Percentiles rank a stretch among this genome's conserved stretches.
Conservation (phyloP, 768 basidiomycete genomes). For the Phlegmacium glaucopus region DNA sequence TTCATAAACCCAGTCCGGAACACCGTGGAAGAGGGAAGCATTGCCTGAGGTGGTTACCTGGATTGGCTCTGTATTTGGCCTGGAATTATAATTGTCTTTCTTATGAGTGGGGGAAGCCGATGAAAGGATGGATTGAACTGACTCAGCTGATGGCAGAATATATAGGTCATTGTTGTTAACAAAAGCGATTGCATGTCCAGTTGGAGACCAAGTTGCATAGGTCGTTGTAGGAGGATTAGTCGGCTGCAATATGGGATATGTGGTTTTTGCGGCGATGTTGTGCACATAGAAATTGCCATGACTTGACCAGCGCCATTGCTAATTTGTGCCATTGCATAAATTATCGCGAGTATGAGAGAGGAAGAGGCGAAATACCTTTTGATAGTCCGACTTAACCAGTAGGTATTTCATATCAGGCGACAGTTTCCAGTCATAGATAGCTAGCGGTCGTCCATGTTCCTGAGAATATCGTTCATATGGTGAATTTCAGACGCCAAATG, state of each 20-base stretch:
- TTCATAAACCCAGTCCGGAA: constrained; percentile 98
- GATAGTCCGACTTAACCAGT: constrained; percentile 70
- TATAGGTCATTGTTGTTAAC: constrained; percentile 90
- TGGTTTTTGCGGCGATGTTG: constrained; percentile 61
- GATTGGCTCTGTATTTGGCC: constrained; percentile 45
- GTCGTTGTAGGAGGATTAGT: constrained; percentile 68
- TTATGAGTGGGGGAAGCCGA: background rate
- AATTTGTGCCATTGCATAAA: constrained; percentile 5
- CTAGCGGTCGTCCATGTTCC: constrained; percentile 51
- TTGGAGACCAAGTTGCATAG: constrained; percentile 88
- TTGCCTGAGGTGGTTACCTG: constrained; percentile 82
- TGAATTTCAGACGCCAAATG: constrained; percentile 10
- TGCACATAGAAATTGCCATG: constrained; percentile 95
- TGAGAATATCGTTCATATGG: constrained; percentile 24
- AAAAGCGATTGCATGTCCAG: constrained; percentile 79
- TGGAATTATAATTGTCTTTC: constrained; percentile 6
- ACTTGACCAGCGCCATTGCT: constrained; percentile 95
- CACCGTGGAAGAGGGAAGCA: constrained; percentile 85
- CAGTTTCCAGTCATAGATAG: constrained; percentile 67
- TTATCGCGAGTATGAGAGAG: background rate
- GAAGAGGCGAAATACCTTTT: constrained; percentile 51
- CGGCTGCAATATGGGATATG: constrained; percentile 69
- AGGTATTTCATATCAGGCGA: constrained; percentile 92
- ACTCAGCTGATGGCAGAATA: constrained; percentile 67
- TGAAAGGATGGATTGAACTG: constrained; percentile 20